Conservation (phyloP, 192 early-diverging fungal genomes). For the Podila minutissima region DNA sequence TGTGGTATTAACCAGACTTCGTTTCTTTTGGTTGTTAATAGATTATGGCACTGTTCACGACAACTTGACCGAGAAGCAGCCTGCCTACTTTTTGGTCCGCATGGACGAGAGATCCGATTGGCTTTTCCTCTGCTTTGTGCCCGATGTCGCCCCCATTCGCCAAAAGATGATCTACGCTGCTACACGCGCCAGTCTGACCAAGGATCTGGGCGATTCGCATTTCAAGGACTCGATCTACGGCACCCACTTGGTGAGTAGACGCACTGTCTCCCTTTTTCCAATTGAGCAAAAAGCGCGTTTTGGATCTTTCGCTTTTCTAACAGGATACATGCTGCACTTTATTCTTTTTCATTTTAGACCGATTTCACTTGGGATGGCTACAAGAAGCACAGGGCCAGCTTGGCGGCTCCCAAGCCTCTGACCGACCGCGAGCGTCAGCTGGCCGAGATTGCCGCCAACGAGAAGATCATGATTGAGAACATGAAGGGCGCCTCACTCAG, state of each 20-base stretch:
- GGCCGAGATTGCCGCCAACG: conserved; percentile 69
- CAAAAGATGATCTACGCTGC: conserved; percentile 97
- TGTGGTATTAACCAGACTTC: too few relatives aligned
- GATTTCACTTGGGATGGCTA: conserved; percentile 78
- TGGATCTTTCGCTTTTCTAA: background rate
- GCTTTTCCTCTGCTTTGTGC: conserved; percentile 84
- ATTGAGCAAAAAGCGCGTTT: background rate
- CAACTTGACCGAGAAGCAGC: conserved; percentile 64
- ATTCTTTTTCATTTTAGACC: conserved; percentile 29
- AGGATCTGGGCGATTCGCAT: conserved; percentile 81
- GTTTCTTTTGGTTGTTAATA: conserved; percentile 4
- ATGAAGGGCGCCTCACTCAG: conserved; percentile 67
- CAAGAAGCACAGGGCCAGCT: conserved; percentile 65
- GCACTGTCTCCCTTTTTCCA: background rate
- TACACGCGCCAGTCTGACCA: conserved; percentile 79
- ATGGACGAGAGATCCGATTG: conserved; percentile 71
- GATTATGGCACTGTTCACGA: conserved; percentile 61
- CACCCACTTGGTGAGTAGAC: conserved; percentile 63
- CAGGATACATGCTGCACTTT: background rate
- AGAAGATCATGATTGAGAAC: conserved; percentile 49
- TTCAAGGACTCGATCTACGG: conserved; percentile 90
- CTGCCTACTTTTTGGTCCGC: conserved; percentile 74
- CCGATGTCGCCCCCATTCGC: conserved; percentile 80
- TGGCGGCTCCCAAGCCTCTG: conserved; percentile 78
- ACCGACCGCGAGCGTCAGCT: conserved; percentile 88